Conservation (phyloP, 164 flowering plant species). For the Dillenia suffruticosa region DNA sequence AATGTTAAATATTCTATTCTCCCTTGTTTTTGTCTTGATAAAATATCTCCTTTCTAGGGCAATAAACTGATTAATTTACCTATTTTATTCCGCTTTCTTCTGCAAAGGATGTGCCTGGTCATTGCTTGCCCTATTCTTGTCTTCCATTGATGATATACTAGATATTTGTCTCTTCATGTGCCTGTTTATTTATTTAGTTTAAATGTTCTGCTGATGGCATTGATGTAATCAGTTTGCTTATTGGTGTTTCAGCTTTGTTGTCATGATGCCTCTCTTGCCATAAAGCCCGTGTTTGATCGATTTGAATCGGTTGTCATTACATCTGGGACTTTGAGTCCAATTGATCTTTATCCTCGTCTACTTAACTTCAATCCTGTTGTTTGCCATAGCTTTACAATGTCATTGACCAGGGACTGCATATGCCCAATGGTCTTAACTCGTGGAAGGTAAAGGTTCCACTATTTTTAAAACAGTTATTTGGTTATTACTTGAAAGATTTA, state of each 20-base stretch:
- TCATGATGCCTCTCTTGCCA: conserved; percentile 98
- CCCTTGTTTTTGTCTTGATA: no score
- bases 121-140: no score
- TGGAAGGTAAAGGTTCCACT: conserved; percentile 62
- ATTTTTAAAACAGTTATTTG: background rate
- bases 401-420: conserved; percentile 96
- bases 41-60: no score
- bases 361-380: conserved; percentile 95
- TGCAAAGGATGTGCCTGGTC: no score
- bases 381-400: conserved; percentile 95
- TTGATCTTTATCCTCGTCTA: conserved; percentile 96
- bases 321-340: conserved; percentile 96
- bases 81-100: no score
- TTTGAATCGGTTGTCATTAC: conserved; percentile 97
- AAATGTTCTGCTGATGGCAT: no score
- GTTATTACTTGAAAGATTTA: background rate
- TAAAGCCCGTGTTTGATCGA: conserved; percentile 94
- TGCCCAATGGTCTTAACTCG: conserved; percentile 99
- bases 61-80: no score
- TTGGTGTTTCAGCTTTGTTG: conserved; percentile 73
- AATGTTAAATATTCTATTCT: no score
- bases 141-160: no score
- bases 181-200: no score
- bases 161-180: no score
- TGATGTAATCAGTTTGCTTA: no score